A percentile compares a stretch with the other conserved stretches of the same genome.
Conservation (phyloP, 2,329 filamentous ascomycete genomes). For the Verticillium dahliae region DNA sequence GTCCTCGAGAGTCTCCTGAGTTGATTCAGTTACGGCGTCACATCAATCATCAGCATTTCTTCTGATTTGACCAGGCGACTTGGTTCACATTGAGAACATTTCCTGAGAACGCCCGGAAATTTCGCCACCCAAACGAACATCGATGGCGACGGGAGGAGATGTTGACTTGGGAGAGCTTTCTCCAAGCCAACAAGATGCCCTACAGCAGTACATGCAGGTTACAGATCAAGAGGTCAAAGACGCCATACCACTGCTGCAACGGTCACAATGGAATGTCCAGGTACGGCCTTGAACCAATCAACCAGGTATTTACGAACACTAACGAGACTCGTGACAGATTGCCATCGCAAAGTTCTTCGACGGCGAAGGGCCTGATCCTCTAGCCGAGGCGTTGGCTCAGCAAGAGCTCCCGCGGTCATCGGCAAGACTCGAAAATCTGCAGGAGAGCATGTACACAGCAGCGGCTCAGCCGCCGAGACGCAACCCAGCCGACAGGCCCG, state of each 20-base stretch:
- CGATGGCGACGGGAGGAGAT: constrained; percentile 35
- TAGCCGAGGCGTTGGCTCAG: constrained; percentile 67
- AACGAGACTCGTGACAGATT: constrained; percentile 49
- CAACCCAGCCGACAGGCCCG: constrained; percentile 28
- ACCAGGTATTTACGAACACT: not conserved
- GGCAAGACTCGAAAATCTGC: constrained; percentile 67
- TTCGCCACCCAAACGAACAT: too few species aligned
- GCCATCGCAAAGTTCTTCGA: constrained; percentile 98
- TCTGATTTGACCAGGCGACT: too few species aligned
- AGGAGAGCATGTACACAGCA: constrained; percentile 45
- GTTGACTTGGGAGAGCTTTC: constrained; percentile 65
- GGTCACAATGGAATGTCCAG: constrained; percentile 95
- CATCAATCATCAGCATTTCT: too few species aligned
- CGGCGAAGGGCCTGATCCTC: constrained; percentile 77
- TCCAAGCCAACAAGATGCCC: constrained; percentile 69
- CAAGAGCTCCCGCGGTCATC: constrained; percentile 55
- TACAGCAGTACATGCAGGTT: constrained; percentile 83
- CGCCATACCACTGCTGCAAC: constrained; percentile 70
- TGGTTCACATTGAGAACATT: too few species aligned
- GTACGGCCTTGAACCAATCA: constrained; percentile 33
- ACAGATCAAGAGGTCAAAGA: constrained; percentile 75
- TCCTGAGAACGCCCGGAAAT: too few species aligned
- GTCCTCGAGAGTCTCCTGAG: too few species aligned
- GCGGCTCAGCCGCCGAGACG: constrained; percentile 15
- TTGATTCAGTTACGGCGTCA: too few species aligned